Percentiles rank a stretch among this genome's conserved stretches.
Evolutionary conservation across 441 rosid species (phyloP).

Genomic region (Pelargonium myrrhifolium): DNA sequence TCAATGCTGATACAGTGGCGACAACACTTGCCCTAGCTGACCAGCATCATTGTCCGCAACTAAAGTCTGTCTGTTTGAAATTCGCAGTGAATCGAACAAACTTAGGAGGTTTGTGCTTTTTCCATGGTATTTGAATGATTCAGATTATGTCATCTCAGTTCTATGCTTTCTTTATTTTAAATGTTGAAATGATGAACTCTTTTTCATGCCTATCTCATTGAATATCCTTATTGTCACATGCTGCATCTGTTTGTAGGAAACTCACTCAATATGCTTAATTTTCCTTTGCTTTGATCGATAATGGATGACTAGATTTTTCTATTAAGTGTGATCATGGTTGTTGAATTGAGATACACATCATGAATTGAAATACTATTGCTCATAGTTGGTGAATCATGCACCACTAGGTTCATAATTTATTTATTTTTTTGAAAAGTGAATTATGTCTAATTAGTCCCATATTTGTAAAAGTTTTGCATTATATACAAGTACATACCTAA

Average conservation of each 20-base stretch:
- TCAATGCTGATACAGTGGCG: conserved; percentile 73
- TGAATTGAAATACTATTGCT: too few species aligned
- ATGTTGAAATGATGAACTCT: background rate
- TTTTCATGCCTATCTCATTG: background rate
- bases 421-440: too few species aligned
- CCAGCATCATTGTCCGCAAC: conserved; percentile 77
- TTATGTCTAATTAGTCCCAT: too few species aligned
- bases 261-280: background rate
- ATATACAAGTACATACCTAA: too few species aligned
- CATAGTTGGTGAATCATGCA: too few species aligned
- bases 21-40: conserved; percentile 83
- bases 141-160: background rate
- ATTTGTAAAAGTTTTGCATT: too few species aligned
- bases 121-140: background rate
- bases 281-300: background rate
- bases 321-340: background rate
- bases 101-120: conserved; percentile 40
- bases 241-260: background rate
- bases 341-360: background rate
- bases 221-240: background rate
- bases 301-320: background rate
- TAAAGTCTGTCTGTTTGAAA: conserved; percentile 75
- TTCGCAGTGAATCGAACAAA: conserved; percentile 62
- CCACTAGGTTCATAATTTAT: too few species aligned
- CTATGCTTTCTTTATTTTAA: background rate